phyloP scores from a whole-genome alignment of 2,329 filamentous ascomycete species.

The Fusarium pseudoanthophilum region DNA sequence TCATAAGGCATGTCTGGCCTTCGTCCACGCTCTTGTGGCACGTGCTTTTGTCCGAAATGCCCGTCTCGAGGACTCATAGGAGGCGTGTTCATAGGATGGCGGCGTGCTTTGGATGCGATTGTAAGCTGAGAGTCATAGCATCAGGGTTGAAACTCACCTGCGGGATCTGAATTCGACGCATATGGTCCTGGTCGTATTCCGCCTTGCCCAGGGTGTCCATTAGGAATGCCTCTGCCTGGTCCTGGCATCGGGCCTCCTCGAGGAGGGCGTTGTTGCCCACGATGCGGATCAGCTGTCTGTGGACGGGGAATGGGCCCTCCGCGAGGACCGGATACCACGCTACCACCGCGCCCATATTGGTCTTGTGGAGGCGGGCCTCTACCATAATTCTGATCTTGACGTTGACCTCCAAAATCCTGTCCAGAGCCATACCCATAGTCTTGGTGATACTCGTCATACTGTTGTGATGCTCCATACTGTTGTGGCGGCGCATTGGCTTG shows the following conservation, averaged over 20 bases:
- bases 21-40: slow-evolving; percentile 34
- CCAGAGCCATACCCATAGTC: slow-evolving; percentile 57
- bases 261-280: slow-evolving; percentile 53
- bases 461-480: slow-evolving; percentile 51
- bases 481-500: slow-evolving; percentile 47
- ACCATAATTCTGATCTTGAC: slow-evolving; percentile 59
- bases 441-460: slow-evolving; percentile 60
- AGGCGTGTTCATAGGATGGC: slow-evolving; percentile 47
- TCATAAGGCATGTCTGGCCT: slow-evolving; percentile 43
- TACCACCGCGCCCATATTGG: slow-evolving; percentile 57
- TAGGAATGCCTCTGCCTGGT: slow-evolving; percentile 40
- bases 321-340: slow-evolving; percentile 55
- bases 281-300: slow-evolving; percentile 52
- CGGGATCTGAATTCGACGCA: slow-evolving; percentile 56
- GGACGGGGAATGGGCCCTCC: slow-evolving; percentile 58
- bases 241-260: slow-evolving; percentile 48
- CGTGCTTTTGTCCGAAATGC: slow-evolving; percentile 41
- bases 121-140: slow-evolving; percentile 21
- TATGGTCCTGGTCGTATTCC: slow-evolving; percentile 55
- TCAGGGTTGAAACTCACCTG: slow-evolving; percentile 48
- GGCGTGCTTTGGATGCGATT: slow-evolving; percentile 41
- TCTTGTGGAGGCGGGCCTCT: slow-evolving; percentile 56
- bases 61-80: slow-evolving; percentile 46
- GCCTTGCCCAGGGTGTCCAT: slow-evolving; percentile 50
- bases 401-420: slow-evolving; percentile 55